Conservation (phyloP, 2,329 filamentous ascomycete species). For the Drechslerella dactyloides region DNA sequence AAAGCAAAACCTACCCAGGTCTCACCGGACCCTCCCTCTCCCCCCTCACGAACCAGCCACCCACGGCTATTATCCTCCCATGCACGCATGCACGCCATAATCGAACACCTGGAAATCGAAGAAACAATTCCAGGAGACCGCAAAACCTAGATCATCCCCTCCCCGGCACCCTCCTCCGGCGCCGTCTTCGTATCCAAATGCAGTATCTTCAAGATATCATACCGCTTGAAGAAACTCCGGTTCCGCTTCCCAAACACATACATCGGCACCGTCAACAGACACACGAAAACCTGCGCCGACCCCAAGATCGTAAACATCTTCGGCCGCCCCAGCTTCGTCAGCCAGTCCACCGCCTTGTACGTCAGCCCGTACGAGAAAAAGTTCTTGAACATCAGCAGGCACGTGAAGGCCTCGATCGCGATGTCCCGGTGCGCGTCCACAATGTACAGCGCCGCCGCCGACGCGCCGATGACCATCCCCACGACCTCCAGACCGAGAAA, state of each 20-base stretch:
- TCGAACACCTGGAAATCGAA: conserved; percentile 5
- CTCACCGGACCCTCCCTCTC: no score
- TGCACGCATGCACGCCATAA: conserved; percentile 3
- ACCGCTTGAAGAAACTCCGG: conserved; percentile 74
- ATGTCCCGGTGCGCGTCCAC: conserved; percentile 92
- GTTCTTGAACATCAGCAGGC: conserved; percentile 92
- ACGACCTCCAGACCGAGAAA: conserved; percentile 85
- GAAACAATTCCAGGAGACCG: no score
- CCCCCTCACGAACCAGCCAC: no score
- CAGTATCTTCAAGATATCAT: conserved; percentile 70
- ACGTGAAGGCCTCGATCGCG: conserved; percentile 85
- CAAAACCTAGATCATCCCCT: conserved; percentile 9
- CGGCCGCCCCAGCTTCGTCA: conserved; percentile 68
- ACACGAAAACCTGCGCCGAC: conserved; percentile 78
- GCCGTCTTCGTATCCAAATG: conserved; percentile 55
- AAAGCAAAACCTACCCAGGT: no score
- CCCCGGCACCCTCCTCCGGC: conserved; percentile 15
- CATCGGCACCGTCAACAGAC: conserved; percentile 74
- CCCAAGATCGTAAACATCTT: conserved; percentile 73
- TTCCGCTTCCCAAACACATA: conserved; percentile 71
- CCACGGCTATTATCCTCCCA: no score
- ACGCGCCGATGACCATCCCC: conserved; percentile 90
- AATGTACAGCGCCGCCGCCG: conserved; percentile 83
- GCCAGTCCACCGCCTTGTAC: conserved; percentile 83
- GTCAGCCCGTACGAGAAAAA: conserved; percentile 87